These are phyloP conservation scores for Kodamaea sp. DNA, from an alignment of 1,139 yeast genomes.

Conservation along the genomic window DNA sequence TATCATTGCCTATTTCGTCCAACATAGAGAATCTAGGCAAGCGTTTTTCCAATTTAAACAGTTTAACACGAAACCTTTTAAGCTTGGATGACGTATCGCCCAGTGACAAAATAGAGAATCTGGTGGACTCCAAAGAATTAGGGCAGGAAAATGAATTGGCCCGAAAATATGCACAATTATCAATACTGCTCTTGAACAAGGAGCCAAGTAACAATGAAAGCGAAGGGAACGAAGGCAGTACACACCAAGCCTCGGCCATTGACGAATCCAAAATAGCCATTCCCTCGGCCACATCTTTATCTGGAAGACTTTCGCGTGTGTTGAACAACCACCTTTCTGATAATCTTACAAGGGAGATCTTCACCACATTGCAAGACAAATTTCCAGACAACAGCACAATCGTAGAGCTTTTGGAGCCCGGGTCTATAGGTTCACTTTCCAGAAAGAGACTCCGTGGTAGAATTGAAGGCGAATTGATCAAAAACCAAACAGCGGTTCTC, in stretches of 20 bases:
- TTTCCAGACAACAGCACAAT: slow-evolving; percentile 15
- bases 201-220: slow-evolving; percentile 4
- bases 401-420: slow-evolving; percentile 21
- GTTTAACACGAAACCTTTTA: slow-evolving; percentile 32
- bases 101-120: too few relatives aligned
- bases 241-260: neutral
- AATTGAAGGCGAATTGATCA: slow-evolving; percentile 70
- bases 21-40: slow-evolving; percentile 42
- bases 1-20: slow-evolving; percentile 43
- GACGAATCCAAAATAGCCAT: neutral
- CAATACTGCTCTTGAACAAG: slow-evolving; percentile 13
- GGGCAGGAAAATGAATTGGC: slow-evolving; percentile 15
- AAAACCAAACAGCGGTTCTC: slow-evolving; percentile 57
- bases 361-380: slow-evolving; percentile 48
- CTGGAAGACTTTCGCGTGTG: slow-evolving; percentile 52
- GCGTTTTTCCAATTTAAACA: slow-evolving; percentile 36
- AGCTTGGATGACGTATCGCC: slow-evolving; percentile 15
- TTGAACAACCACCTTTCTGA: slow-evolving; percentile 52
- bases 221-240: neutral
- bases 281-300: slow-evolving; percentile 26
- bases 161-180: slow-evolving; percentile 19
- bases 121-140: neutral
- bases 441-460: slow-evolving; percentile 57
- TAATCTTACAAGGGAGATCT: slow-evolving; percentile 47
- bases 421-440: slow-evolving; percentile 22